A percentile compares a stretch with the other conserved stretches of the same genome.
Conservation (phyloP, 2,329 filamentous ascomycete genomes). For the Nigrospora sphaerica region DNA sequence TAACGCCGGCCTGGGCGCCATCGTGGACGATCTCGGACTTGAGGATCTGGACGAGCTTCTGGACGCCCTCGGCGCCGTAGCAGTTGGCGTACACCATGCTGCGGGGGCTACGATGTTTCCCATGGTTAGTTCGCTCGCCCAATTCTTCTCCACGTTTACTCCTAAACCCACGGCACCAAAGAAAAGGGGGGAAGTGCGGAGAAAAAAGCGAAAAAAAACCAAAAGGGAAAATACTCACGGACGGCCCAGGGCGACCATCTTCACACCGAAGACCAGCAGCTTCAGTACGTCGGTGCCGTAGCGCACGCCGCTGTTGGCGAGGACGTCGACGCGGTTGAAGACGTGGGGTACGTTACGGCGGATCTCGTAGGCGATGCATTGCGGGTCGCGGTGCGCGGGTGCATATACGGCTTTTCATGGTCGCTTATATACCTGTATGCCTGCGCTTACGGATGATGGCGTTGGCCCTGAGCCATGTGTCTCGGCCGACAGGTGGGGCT, state of each 20-base stretch:
- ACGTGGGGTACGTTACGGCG: slow-evolving; percentile 27
- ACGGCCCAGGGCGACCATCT: slow-evolving; percentile 34
- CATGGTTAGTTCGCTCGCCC: not conserved
- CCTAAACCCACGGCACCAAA: too few species aligned
- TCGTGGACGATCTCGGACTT: slow-evolving; percentile 36
- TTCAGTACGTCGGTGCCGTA: slow-evolving; percentile 32
- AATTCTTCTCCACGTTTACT: not conserved
- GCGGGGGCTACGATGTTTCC: not conserved
- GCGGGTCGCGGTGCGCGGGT: too few species aligned
- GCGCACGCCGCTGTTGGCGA: slow-evolving; percentile 30
- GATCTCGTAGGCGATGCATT: slow-evolving; percentile 18
- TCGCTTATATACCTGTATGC: too few species aligned
- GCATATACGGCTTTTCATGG: too few species aligned
- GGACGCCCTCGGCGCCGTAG: slow-evolving; percentile 40
- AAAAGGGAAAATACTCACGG: slow-evolving; percentile 8
- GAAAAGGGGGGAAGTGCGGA: not conserved
- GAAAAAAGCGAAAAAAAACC: not conserved
- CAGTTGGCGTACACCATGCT: slow-evolving; percentile 41
- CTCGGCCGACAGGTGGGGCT: too few species aligned
- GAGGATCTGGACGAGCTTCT: slow-evolving; percentile 36
- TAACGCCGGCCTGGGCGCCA: slow-evolving; percentile 25
- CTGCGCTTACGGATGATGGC: too few species aligned
- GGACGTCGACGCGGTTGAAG: slow-evolving; percentile 25
- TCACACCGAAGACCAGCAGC: slow-evolving; percentile 30
- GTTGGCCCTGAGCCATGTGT: too few species aligned